phyloP scores from a whole-genome alignment of 257 asterid genomes.

The Solanum sejunctum region DNA sequence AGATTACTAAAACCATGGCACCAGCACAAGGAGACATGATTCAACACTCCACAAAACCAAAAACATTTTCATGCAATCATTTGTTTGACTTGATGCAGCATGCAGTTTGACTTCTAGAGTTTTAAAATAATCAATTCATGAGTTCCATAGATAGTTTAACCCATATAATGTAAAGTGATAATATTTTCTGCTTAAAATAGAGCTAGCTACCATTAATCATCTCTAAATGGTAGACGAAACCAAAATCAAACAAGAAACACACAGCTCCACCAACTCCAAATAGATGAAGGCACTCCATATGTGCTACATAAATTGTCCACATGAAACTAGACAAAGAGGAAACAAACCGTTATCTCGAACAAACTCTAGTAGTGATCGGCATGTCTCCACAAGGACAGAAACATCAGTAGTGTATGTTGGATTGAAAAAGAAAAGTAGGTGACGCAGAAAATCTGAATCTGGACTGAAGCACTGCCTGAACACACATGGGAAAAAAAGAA shows the following conservation, averaged over 20 bases:
- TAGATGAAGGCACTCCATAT: neutral
- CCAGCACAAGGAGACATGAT: neutral
- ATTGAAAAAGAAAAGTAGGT: constrained; percentile 79
- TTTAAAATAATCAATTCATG: neutral
- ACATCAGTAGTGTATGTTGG: constrained; percentile 61
- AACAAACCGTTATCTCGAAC: constrained; percentile 53
- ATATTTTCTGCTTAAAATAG: neutral
- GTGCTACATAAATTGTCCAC: neutral
- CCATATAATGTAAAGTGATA: neutral
- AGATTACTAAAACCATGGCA: neutral
- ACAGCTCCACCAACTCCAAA: neutral
- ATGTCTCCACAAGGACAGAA: constrained; percentile 72
- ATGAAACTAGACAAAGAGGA: constrained; percentile 3
- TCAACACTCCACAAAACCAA: neutral
- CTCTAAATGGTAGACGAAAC: neutral
- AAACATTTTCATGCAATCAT: neutral
- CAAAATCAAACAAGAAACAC: neutral
- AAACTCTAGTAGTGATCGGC: constrained; percentile 58
- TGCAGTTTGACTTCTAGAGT: neutral
- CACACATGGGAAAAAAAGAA: constrained; percentile 1
- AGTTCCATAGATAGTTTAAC: neutral
- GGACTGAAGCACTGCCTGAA: constrained; percentile 83
- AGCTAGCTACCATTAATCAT: neutral
- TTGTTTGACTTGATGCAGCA: neutral
- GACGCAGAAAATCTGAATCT: constrained; percentile 66